These are phyloP conservation scores for Zarea fungicola DNA, from an alignment of 2,329 filamentous ascomycete genomes.

Conservation along the genomic window DNA sequence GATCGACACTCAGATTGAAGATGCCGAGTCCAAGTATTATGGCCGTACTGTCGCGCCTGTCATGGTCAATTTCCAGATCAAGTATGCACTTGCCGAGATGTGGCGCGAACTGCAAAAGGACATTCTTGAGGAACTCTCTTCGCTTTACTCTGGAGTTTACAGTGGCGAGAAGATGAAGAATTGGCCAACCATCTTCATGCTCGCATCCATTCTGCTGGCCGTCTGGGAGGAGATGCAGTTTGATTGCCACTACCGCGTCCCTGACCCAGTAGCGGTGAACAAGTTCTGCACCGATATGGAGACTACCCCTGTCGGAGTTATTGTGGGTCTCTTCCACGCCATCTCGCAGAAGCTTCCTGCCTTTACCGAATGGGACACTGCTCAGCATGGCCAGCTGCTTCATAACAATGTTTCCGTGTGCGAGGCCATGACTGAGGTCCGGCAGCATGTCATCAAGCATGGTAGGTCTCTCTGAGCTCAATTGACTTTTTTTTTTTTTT, in stretches of 20 bases:
- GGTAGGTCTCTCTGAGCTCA: constrained; percentile 54
- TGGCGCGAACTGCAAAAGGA: constrained; percentile 97
- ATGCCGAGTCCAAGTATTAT: constrained; percentile 78
- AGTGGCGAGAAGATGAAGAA: constrained; percentile 96
- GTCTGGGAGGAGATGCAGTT: constrained; percentile 99
- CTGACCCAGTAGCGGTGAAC: constrained; percentile 75
- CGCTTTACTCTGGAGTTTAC: constrained; percentile 95
- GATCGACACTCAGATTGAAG: constrained; percentile 77
- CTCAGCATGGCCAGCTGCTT: constrained; percentile 83
- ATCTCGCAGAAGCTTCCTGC: constrained; percentile 94
- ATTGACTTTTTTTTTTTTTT: neutral
- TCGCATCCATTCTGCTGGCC: constrained; percentile 84
- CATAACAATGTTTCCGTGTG: constrained; percentile 90
- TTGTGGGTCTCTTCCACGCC: constrained; percentile 93
- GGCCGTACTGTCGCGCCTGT: constrained; percentile 90
- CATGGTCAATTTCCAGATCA: constrained; percentile 99
- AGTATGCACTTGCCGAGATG: constrained; percentile 94
- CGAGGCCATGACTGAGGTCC: constrained; percentile 93
- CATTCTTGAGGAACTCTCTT: constrained; percentile 86
- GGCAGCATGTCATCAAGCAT: constrained; percentile 86
- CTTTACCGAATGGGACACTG: constrained; percentile 90
- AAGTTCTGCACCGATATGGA: constrained; percentile 99
- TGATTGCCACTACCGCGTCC: constrained; percentile 92
- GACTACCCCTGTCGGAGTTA: constrained; percentile 89
- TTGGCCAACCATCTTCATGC: constrained; percentile 98